phyloP scores from a whole-genome alignment of 345 rosid genomes.

The Cochlearia excelsa region DNA sequence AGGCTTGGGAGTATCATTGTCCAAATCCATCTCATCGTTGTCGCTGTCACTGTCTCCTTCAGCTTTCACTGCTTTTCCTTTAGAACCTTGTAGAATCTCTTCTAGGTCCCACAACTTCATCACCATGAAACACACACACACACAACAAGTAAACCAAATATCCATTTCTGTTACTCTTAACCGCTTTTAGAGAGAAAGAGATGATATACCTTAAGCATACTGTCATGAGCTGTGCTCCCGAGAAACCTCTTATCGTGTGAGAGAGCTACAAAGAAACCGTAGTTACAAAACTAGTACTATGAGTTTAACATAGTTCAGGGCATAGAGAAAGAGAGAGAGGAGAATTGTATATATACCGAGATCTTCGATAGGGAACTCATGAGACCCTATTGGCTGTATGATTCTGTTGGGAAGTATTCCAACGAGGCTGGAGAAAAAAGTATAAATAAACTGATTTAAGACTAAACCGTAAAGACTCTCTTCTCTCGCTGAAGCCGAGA shows the following conservation, averaged over 20 bases:
- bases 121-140: conserved; percentile 5
- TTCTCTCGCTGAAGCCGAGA: conserved; percentile 11
- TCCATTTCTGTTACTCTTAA: conserved; percentile 5
- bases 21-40: conserved; percentile 73
- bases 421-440: conserved; percentile 51
- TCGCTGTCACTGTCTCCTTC: conserved; percentile 58
- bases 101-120: conserved; percentile 85
- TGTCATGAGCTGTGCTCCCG: conserved; percentile 87
- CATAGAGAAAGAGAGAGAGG: conserved; percentile 1
- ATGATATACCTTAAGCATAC: conserved; percentile 64
- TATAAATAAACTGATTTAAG: conserved; percentile 1
- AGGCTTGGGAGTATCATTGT: conserved; percentile 42
- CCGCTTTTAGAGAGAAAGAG: neutral
- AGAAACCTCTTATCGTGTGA: conserved; percentile 81
- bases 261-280: conserved; percentile 54
- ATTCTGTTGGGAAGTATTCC: conserved; percentile 87
- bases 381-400: conserved; percentile 87
- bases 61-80: conserved; percentile 37
- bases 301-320: neutral
- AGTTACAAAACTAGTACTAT: neutral
- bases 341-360: conserved; percentile 51
- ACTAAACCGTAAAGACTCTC: conserved; percentile 14
- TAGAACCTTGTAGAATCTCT: conserved; percentile 56
- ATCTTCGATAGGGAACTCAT: conserved; percentile 83
- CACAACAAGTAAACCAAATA: conserved; percentile 2